These are phyloP conservation scores for Cicer arietinum DNA, from an alignment of 306 rosid species.

Conservation along the genomic window DNA sequence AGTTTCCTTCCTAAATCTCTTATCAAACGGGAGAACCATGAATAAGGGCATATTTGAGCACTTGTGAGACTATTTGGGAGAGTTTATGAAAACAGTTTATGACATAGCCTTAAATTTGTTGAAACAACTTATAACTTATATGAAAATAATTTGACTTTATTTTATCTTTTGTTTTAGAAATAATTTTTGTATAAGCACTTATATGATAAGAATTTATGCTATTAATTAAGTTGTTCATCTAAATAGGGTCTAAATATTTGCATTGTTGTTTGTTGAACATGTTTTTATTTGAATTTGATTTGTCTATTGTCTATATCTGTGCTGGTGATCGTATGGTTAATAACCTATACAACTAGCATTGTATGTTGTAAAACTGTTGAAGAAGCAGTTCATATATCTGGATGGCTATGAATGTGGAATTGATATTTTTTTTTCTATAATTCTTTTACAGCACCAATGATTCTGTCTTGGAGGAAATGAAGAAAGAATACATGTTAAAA, in stretches of 20 bases:
- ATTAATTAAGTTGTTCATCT: too few species aligned
- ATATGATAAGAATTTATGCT: too few species aligned
- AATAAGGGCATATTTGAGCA: background rate
- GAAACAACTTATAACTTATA: too few species aligned
- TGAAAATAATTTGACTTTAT: too few species aligned
- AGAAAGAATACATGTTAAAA: slow-evolving; percentile 71
- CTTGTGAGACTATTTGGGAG: too few species aligned
- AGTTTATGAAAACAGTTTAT: too few species aligned
- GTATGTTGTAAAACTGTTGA: background rate
- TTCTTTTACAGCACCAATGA: slow-evolving; percentile 70
- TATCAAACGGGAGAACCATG: background rate
- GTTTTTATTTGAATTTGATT: slow-evolving; percentile 2
- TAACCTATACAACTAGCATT: background rate
- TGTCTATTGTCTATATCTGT: background rate
- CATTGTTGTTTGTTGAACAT: background rate
- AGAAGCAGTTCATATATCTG: background rate
- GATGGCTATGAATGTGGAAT: slow-evolving; percentile 31
- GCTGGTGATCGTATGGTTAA: slow-evolving; percentile 1
- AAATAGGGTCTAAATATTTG: background rate
- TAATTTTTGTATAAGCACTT: too few species aligned
- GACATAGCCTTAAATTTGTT: too few species aligned
- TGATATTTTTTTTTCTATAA: slow-evolving; percentile 19
- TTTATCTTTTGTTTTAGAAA: too few species aligned
- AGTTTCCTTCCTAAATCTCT: background rate
- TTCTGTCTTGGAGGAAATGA: slow-evolving; percentile 80